Evolutionary conservation across 2,329 filamentous ascomycete species (phyloP).

Genomic region (Curvularia sp.): DNA sequence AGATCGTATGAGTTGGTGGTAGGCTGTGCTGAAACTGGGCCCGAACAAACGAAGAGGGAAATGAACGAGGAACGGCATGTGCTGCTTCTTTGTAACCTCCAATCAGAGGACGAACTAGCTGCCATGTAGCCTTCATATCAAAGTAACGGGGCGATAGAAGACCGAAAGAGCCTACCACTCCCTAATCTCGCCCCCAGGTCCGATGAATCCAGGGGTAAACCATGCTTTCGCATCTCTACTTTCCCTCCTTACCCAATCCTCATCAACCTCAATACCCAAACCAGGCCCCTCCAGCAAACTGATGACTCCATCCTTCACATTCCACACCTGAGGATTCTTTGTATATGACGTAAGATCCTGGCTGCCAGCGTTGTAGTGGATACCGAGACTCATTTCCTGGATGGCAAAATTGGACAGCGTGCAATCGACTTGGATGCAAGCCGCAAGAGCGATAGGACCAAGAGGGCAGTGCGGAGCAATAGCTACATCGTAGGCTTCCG

Average conservation of each 20-base stretch:
- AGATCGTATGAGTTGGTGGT: too few species aligned
- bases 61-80: not conserved
- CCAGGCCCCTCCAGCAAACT: conserved; percentile 66
- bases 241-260: conserved; percentile 68
- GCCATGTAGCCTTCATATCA: not conserved
- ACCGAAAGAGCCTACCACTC: conserved; percentile 64
- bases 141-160: too few species aligned
- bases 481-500: conserved; percentile 75
- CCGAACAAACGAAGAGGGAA: not conserved
- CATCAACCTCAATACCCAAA: conserved; percentile 73
- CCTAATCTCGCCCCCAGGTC: conserved; percentile 69
- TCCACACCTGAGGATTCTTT: conserved; percentile 69
- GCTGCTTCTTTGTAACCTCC: not conserved
- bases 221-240: conserved; percentile 68
- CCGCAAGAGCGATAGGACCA: conserved; percentile 75
- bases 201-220: conserved; percentile 71
- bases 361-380: conserved; percentile 72
- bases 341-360: conserved; percentile 65
- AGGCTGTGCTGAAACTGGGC: not conserved
- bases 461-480: conserved; percentile 77
- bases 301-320: conserved; percentile 71
- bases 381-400: conserved; percentile 79
- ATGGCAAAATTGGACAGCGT: conserved; percentile 70
- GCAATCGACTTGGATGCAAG: conserved; percentile 71
- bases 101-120: not conserved